phyloP scores from a whole-genome alignment of 192 early-diverging fungal species.

The Pilaira anomala region DNA sequence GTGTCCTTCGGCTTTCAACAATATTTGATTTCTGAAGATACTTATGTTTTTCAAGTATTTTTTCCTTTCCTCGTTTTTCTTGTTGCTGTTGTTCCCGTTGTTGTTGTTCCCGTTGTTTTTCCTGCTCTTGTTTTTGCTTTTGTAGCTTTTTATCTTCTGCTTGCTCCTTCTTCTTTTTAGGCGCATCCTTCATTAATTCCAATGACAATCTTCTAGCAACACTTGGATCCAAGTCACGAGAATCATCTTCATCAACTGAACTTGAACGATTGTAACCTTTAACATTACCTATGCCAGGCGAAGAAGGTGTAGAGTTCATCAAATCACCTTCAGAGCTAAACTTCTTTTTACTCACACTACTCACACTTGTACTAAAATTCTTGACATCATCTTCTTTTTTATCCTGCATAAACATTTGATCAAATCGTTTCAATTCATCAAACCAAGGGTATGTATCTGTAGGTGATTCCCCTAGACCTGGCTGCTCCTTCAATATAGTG shows the following conservation, averaged over 20 bases:
- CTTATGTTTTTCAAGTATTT: neutral
- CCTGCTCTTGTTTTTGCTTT: neutral
- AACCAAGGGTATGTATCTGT: conserved; percentile 19
- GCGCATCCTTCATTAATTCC: conserved; percentile 31
- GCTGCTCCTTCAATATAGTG: conserved; percentile 10
- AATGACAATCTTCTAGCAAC: conserved; percentile 32
- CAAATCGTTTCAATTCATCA: conserved; percentile 18
- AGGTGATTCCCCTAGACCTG: conserved; percentile 25
- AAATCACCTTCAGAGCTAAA: conserved; percentile 1
- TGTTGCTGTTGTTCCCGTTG: neutral
- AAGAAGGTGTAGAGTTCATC: too few relatives aligned
- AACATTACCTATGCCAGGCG: neutral
- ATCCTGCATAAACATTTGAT: conserved; percentile 15
- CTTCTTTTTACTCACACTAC: neutral
- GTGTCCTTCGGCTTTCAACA: neutral
- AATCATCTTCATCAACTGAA: conserved; percentile 1
- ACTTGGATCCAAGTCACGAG: conserved; percentile 15
- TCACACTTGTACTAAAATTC: neutral
- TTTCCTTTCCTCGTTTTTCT: too few relatives aligned
- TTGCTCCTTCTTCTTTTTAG: conserved; percentile 14
- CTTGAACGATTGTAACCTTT: neutral
- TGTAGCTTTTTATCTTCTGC: neutral
- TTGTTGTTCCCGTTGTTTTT: neutral
- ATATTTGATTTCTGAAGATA: neutral
- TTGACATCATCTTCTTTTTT: neutral